Conservation (phyloP, 441 rosid genomes). For the Erodium moschatum region DNA sequence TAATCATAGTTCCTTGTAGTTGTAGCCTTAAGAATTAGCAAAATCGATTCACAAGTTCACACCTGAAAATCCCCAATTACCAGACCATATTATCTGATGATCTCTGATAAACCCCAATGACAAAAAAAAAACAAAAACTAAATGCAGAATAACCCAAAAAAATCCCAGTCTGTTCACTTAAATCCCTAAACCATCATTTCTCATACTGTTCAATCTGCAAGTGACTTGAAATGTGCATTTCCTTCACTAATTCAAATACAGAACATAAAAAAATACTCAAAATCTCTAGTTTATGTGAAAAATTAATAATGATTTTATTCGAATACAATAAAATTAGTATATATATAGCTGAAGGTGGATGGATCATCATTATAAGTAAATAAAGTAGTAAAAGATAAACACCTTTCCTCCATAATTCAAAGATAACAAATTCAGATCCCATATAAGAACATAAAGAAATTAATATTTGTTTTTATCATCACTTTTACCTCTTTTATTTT, state of each 20-base stretch:
- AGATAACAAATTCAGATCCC: background rate
- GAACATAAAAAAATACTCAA: background rate
- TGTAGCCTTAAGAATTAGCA: no score
- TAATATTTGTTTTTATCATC: background rate
- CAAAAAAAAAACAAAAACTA: background rate
- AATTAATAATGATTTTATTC: no score
- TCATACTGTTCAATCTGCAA: no score
- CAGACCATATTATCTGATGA: background rate
- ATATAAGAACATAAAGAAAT: background rate
- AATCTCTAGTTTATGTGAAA: no score
- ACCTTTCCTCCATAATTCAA: conserved; percentile 3
- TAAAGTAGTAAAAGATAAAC: background rate
- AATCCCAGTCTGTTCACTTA: background rate
- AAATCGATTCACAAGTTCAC: background rate
- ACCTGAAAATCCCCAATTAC: background rate
- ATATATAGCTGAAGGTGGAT: background rate
- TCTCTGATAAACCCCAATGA: background rate
- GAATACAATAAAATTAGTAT: no score
- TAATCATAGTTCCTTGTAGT: background rate
- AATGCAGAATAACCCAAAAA: background rate
- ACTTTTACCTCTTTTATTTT: conserved; percentile 4
- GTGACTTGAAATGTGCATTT: no score
- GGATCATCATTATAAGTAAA: background rate
- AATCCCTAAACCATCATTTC: no score
- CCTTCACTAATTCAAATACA: no score